These are phyloP conservation scores for Pseudisothecium myosuroides DNA, from an alignment of 225 moss, liverwort and hornwort species.

Conservation along the genomic window DNA sequence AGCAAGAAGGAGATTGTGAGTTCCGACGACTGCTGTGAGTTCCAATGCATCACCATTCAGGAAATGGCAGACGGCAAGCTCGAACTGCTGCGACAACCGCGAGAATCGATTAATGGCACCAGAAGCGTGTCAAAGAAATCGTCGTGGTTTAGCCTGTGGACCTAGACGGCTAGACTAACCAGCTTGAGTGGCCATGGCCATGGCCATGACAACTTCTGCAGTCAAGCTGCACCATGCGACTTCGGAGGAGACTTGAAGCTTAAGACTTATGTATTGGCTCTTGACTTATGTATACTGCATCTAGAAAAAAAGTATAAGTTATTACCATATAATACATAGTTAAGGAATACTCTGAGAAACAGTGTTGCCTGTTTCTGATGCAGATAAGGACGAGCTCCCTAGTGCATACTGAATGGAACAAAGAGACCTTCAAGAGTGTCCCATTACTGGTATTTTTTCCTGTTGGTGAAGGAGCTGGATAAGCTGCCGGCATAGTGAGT, in stretches of 20 bases:
- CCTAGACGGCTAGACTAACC: background rate
- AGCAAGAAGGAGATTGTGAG: background rate
- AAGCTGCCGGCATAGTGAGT: no score
- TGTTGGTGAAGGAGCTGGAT: no score
- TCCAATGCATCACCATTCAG: background rate
- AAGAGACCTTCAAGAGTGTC: no score
- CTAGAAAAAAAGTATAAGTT: no score
- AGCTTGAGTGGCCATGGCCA: background rate
- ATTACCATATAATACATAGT: no score
- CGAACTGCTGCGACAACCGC: background rate
- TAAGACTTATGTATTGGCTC: background rate
- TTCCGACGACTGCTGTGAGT: constrained; percentile 4
- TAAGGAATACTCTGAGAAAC: no score
- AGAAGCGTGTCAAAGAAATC: background rate
- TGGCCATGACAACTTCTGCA: background rate
- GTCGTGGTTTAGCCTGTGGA: background rate
- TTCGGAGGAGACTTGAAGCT: background rate
- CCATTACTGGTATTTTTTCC: no score
- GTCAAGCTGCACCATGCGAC: background rate
- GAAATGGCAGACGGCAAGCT: background rate
- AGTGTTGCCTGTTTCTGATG: no score
- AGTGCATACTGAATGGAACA: no score
- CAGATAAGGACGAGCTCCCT: no score
- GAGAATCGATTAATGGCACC: background rate
- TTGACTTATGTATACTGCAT: no score